Base-by-base conservation (phyloP, 1,139 yeast species). In the Pichia sp. region DNA sequence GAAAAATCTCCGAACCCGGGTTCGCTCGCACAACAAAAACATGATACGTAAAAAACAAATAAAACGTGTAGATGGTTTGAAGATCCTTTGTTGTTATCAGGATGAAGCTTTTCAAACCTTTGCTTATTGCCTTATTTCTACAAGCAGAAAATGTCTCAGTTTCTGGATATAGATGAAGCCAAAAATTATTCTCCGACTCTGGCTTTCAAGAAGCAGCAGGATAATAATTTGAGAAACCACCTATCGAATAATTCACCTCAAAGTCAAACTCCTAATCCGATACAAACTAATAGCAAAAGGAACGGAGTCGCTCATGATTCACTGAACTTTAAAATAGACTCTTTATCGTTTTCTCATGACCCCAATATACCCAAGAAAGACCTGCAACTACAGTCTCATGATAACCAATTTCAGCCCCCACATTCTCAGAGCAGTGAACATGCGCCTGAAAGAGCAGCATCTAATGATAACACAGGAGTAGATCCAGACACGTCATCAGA, bases 181-280 rank as follows among this genome's bases (percentile, higher is more conserved):
- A 46, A 51, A 8, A 30, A 23, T n/a, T 54, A 40, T 31, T 54
- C 54, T 5, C 50, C 54, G n/a, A 48, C 54, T 1, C 32, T 50
- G 34, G 47, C 47, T 2, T 54, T 54, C 23, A 47, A 45, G 26
- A 34, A 45, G 16, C 48, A 45, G 32, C 38, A n/a, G 32, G 41
- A n/a, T 19, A 36, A 8, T 29, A 15, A 26, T 8, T 30, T 32
- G 31, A 19, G 38, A 38, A 46, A 32, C 31, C 34, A 8, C 13
- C 5, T 26, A 26, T 4, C 7, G 15, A 42, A 23, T 8, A 42
- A 42, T 19, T n/a, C 30, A 19, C n/a, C 29, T 4, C 41, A 38
- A n/a, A 38, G 19, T 7, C 41, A 4, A n/a, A 38, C 41, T 38
- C 41, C 15, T 13, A 16, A n/a, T n/a, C 5, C 19, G 15, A 6